A percentile compares a stretch with the other conserved stretches of the same genome.
phyloP scores from a whole-genome alignment of 2,329 filamentous ascomycete genomes.

The Cercospora nicotianae region DNA sequence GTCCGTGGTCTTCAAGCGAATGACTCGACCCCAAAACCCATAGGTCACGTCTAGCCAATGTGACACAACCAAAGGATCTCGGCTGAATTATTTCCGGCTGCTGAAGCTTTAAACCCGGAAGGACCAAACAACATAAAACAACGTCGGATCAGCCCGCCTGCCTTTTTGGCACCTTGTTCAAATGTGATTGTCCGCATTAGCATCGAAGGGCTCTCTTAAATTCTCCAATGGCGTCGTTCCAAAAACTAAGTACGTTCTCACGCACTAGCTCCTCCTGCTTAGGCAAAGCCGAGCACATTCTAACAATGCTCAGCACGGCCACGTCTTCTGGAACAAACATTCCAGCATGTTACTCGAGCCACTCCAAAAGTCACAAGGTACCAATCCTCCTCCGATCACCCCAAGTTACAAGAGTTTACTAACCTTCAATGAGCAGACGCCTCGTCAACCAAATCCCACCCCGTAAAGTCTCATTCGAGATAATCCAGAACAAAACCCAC shows the following conservation, averaged over 20 bases:
- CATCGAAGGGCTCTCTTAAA: background rate
- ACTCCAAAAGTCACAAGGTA: background rate
- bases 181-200: background rate
- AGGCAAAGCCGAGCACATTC: background rate
- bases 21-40: background rate
- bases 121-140: background rate
- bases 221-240: background rate
- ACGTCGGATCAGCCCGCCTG: background rate
- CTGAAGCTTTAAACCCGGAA: background rate
- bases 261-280: background rate
- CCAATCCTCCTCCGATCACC: too few relatives aligned
- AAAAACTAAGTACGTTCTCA: background rate
- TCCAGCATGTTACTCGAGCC: background rate
- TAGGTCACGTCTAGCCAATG: background rate
- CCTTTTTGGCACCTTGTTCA: background rate
- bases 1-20: background rate
- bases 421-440: background rate
- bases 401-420: too few relatives aligned
- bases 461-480: background rate
- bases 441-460: background rate
- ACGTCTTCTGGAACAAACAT: background rate
- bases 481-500: background rate
- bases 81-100: background rate
- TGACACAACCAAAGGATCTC: background rate
- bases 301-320: background rate